Base-by-base conservation (phyloP, 78 protist species). In the Chrysochromulina parva region DNA sequence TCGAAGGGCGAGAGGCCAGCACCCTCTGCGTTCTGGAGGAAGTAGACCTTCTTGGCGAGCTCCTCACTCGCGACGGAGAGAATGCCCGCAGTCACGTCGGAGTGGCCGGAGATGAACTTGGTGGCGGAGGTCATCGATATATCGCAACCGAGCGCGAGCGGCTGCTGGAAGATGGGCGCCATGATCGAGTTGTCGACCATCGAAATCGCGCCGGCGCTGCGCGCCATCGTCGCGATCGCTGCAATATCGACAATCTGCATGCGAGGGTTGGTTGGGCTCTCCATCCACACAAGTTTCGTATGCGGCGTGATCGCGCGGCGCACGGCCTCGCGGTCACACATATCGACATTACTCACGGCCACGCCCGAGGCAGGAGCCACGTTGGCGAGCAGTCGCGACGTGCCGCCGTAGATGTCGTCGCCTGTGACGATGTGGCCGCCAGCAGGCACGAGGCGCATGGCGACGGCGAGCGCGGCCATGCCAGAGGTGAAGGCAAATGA, bases 71-170 rank as follows among this genome's bases (percentile, higher is more conserved):
- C 3, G 22, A 84, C 50, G 9, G 50, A 84, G 50, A 65, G 89
- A 55, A 48, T 80, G 22, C 93, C 97, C 24, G 90, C 96, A 17
- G 93, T 74, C 13, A 69, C 7, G 59, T 90, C 92, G 55, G 91
- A 76, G 78, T 94, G 96, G n/a, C 97, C 97, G 69, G 60, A n/a
- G 47, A 94, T 2, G 85, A 58, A 90, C 95, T 96, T 96, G 14
- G 97, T 95, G 22, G 88, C 93, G 6, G 95, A 91, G 66, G 91
- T 90, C 48, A 93, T 11, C 53, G 76, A 92, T 28, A 95, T 60
- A 48, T 96, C 97, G 74, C 88, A 95, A 62, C 97, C 97, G 59
- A 89, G 93, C 11, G 38, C 88, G 14, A 93, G 74, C 53, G 96
- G 94, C 20, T 62, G n/a, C 38, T 82, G 90, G 22, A 93, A 55